Conservation (phyloP, 1,284 basidiomycete species). For the Ustilago shanxiensis region DNA sequence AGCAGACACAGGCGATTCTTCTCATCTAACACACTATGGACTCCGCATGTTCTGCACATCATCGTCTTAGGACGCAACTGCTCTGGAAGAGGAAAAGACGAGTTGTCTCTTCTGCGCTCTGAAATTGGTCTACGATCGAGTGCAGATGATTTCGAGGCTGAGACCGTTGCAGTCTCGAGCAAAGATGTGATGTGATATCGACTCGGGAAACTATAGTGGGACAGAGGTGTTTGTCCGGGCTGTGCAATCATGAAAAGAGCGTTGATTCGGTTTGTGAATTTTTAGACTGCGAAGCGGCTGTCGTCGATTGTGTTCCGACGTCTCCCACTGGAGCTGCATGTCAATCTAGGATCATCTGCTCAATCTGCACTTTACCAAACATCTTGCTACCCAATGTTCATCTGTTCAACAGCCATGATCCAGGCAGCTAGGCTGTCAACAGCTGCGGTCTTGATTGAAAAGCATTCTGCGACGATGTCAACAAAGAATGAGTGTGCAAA, state of each 20-base stretch:
- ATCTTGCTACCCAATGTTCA: too few species aligned
- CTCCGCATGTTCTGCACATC: too few species aligned
- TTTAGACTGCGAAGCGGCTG: background rate
- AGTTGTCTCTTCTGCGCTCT: too few species aligned
- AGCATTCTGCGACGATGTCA: too few species aligned
- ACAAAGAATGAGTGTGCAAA: background rate
- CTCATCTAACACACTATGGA: background rate
- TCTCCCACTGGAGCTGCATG: background rate
- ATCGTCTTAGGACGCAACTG: too few species aligned
- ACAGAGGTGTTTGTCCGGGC: slow-evolving; percentile 2
- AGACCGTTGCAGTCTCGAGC: background rate
- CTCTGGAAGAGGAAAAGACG: too few species aligned
- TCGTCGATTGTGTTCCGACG: slow-evolving; percentile 17
- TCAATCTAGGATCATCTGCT: background rate
- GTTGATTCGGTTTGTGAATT: slow-evolving; percentile 2
- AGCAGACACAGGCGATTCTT: background rate
- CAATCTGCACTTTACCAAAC: background rate
- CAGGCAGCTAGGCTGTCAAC: background rate
- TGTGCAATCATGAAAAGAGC: background rate
- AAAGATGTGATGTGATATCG: background rate
- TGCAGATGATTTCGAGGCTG: background rate
- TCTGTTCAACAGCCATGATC: background rate
- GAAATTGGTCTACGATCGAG: too few species aligned
- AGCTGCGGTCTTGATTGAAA: background rate
- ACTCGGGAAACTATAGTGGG: background rate